Base-by-base conservation (phyloP, 1,284 basidiomycete genomes). In the Irpex sp. region DNA sequence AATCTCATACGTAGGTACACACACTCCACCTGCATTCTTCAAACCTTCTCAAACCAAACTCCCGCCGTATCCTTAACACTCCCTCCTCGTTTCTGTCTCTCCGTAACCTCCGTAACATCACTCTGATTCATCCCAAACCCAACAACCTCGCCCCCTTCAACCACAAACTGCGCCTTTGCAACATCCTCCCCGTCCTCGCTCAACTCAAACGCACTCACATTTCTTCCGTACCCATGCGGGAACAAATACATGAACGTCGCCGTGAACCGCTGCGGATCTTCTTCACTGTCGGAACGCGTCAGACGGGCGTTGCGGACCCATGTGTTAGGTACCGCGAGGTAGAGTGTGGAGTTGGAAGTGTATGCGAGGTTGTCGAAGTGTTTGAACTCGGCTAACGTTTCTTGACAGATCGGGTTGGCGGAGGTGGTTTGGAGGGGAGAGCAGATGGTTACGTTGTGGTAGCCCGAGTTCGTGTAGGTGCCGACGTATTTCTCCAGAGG, bases 391-490 rank as follows among this genome's bases (percentile, higher is more conserved):
- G 63, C 49, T 2, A 72, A 66, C 1, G 69, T 64, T 3, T 15
- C 34, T 9, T 15, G 48, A 60, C 73, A 73, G 15, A 59, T 64
- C 6, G 47, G 47, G 6, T 69, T 66, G 13, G 62, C 62, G 6
- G n/a, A 37, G 38, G 61, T 62, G 21, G 51, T 15, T 47, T 11
- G 40, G 40, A 13, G 40, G 40, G 40, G 40, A 19, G 51, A 52
- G 60, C 73, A 73, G 5, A 73, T 58, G 0, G 64, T 63, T 38
- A 73, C 26, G 36, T 64, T 55, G 13, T 69, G 71, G 55, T 72
- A 73, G n/a, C 67, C 71, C 5, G 62, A 61, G 51, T 66, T 62
- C n/a, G 38, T 38, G 57, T 72, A 73, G 5, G 66, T 65, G 15
- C 72, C 72, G 1, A 66, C 57, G 59, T 71, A 70, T 8, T 60